Percentiles rank a stretch among this genome's conserved stretches.
Evolutionary conservation across 495 filamentous ascomycete genomes (phyloP).

Genomic region (Immersiella caudata): DNA sequence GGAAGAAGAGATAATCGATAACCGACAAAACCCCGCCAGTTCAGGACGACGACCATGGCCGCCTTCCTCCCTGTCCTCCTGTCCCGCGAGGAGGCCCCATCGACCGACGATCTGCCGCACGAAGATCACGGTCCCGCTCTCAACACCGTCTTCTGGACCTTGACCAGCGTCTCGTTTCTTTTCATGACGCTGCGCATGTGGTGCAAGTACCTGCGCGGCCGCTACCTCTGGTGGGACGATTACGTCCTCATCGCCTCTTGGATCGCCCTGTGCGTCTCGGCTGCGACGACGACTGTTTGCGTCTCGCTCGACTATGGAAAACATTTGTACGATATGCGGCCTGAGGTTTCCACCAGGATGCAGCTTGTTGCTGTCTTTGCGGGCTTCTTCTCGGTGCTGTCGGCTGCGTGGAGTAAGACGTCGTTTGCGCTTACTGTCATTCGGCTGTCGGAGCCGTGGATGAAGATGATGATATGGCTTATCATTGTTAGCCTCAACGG

Average conservation of each 20-base stretch:
- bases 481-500: slow-evolving; percentile 30
- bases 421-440: slow-evolving; percentile 35
- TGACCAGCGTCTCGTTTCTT: slow-evolving; percentile 30
- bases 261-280: slow-evolving; percentile 25
- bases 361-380: slow-evolving; percentile 27
- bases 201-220: slow-evolving; percentile 33
- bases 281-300: slow-evolving; percentile 29
- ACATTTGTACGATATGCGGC: slow-evolving; percentile 27
- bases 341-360: slow-evolving; percentile 25
- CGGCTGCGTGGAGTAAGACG: slow-evolving; percentile 29
- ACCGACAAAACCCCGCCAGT: neutral
- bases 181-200: slow-evolving; percentile 35
- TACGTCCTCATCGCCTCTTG: slow-evolving; percentile 36
- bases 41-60: neutral
- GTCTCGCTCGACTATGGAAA: slow-evolving; percentile 33
- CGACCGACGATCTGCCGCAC: slow-evolving; percentile 21
- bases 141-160: slow-evolving; percentile 41
- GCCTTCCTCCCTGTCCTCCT: neutral
- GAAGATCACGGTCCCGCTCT: slow-evolving; percentile 32
- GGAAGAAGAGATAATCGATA: neutral
- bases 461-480: slow-evolving; percentile 25
- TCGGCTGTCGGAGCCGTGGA: slow-evolving; percentile 26
- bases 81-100: neutral
- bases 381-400: slow-evolving; percentile 32
- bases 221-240: slow-evolving; percentile 39